A percentile compares a stretch with the other conserved stretches of the same genome.
phyloP scores from a whole-genome alignment of 441 rosid genomes.

The Adansonia gregorii region DNA sequence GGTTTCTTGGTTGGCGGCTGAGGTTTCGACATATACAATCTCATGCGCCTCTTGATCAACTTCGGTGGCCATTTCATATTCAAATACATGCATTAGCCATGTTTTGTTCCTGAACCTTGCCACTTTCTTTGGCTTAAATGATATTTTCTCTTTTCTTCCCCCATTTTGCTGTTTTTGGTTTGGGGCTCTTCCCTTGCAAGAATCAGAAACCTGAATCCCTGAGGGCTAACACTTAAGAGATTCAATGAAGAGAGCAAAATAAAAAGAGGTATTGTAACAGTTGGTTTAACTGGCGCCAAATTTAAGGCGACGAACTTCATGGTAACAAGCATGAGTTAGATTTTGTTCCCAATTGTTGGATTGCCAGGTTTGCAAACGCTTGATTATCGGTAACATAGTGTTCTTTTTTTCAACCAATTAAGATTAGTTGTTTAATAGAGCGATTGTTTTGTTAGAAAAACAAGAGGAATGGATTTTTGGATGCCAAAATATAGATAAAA shows the following conservation, averaged over 20 bases:
- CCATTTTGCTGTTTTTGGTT: slow-evolving; percentile 16
- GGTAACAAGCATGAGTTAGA: background rate
- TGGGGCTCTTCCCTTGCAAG: background rate
- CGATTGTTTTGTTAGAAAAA: background rate
- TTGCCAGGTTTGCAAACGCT: slow-evolving; percentile 3
- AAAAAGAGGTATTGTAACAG: background rate
- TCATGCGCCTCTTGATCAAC: background rate
- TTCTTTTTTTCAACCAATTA: background rate
- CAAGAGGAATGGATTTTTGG: background rate
- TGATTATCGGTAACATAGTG: background rate
- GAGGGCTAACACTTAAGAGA: background rate
- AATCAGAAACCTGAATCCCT: background rate
- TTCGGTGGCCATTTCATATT: background rate
- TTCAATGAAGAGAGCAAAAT: slow-evolving; percentile 10
- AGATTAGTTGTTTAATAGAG: background rate
- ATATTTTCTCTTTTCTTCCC: slow-evolving; percentile 16
- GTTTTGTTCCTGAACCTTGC: slow-evolving; percentile 22
- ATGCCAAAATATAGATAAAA: background rate
- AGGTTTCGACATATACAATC: background rate
- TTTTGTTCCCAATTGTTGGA: background rate
- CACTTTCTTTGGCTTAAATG: background rate
- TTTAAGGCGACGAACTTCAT: background rate
- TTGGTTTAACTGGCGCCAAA: slow-evolving; percentile 1
- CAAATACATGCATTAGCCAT: background rate
- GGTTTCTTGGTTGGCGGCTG: background rate